phyloP scores from a whole-genome alignment of 768 basidiomycete genomes.

The Jaapia argillacea region DNA sequence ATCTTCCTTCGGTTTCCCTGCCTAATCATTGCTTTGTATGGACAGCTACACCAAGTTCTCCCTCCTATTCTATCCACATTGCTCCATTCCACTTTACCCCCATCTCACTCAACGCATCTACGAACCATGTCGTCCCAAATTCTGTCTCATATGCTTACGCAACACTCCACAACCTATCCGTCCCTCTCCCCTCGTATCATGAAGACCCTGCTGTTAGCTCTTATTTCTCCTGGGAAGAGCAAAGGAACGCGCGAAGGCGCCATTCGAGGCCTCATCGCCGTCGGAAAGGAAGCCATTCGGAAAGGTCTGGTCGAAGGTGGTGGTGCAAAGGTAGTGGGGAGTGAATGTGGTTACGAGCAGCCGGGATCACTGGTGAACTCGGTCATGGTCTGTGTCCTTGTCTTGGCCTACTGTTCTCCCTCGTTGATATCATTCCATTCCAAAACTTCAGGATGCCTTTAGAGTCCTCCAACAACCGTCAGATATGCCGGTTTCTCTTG shows the following conservation, averaged over 20 bases:
- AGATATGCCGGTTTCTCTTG: slow-evolving; percentile 47
- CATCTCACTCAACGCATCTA: slow-evolving; percentile 57
- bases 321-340: slow-evolving; percentile 66
- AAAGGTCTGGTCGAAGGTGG: slow-evolving; percentile 78
- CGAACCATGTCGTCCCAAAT: slow-evolving; percentile 80
- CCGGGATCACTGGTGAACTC: slow-evolving; percentile 35
- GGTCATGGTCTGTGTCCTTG: slow-evolving; percentile 41
- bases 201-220: slow-evolving; percentile 85
- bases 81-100: slow-evolving; percentile 77
- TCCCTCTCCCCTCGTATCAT: slow-evolving; percentile 82
- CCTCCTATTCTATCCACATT: slow-evolving; percentile 89
- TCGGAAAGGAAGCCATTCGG: slow-evolving; percentile 77
- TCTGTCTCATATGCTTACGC: slow-evolving; percentile 69
- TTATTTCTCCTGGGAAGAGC: slow-evolving; percentile 62
- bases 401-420: neutral
- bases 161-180: slow-evolving; percentile 84
- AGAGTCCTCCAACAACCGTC: slow-evolving; percentile 47
- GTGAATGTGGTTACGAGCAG: slow-evolving; percentile 34
- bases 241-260: slow-evolving; percentile 85
- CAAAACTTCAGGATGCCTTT: slow-evolving; percentile 56
- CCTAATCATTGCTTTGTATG: neutral
- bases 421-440: neutral
- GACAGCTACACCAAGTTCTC: slow-evolving; percentile 88
- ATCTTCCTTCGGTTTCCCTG: neutral
- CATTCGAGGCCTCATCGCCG: slow-evolving; percentile 74